Percentiles rank a stretch among this genome's conserved stretches.
These are phyloP conservation scores for Phytophthora fragariaefolia DNA, from an alignment of 352 stramenopile species.

Conservation along the genomic window DNA sequence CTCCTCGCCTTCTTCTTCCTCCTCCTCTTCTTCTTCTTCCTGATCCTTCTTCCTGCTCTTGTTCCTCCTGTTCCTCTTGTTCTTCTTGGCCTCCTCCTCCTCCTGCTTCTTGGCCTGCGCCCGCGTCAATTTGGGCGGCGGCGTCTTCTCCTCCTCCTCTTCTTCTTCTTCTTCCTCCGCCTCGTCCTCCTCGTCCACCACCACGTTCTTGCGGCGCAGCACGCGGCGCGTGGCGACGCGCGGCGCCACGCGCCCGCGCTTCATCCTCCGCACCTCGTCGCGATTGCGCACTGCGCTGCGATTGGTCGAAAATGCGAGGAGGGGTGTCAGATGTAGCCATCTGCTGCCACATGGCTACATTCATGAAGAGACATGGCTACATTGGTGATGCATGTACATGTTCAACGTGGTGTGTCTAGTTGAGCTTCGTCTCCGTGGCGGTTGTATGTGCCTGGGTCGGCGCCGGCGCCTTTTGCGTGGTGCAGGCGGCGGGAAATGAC, in stretches of 20 bases:
- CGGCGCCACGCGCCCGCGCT: slow-evolving; percentile 59
- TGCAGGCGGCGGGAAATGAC: slow-evolving; percentile 36
- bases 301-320: slow-evolving; percentile 27
- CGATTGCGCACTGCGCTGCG: neutral
- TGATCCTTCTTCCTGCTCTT: slow-evolving; percentile 43
- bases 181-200: slow-evolving; percentile 71
- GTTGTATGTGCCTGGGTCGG: slow-evolving; percentile 51
- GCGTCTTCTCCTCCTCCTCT: slow-evolving; percentile 39
- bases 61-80: slow-evolving; percentile 40
- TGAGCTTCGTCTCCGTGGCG: slow-evolving; percentile 38
- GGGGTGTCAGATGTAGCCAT: no score
- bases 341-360: neutral
- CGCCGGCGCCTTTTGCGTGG: slow-evolving; percentile 28
- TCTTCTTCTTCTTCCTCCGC: slow-evolving; percentile 37
- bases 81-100: slow-evolving; percentile 41
- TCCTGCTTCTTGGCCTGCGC: slow-evolving; percentile 43
- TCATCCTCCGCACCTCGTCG: slow-evolving; percentile 42
- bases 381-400: no score
- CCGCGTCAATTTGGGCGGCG: slow-evolving; percentile 43
- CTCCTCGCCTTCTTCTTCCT: slow-evolving; percentile 45
- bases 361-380: no score
- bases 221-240: slow-evolving; percentile 53
- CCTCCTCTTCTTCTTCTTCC: slow-evolving; percentile 41
- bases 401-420: no score
- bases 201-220: slow-evolving; percentile 78